Conservation (phyloP, 352 stramenopile genomes). For the Pythium periplocum region DNA sequence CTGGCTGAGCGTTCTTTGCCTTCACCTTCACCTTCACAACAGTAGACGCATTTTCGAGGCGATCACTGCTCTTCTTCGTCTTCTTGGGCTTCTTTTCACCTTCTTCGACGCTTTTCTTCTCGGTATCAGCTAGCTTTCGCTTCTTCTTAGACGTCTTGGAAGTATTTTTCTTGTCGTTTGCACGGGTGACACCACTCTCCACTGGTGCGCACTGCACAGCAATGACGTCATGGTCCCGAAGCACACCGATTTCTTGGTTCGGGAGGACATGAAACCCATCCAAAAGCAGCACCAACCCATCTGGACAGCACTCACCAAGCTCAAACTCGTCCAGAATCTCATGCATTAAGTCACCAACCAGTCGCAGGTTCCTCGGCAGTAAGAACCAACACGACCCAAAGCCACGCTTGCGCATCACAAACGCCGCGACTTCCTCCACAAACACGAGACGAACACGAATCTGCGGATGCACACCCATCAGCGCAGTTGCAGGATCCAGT, state of each 20-base stretch:
- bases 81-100: slow-evolving; percentile 2
- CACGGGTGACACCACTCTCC: too few relatives aligned
- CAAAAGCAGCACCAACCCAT: slow-evolving; percentile 48
- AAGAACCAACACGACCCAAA: slow-evolving; percentile 71
- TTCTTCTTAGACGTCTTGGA: background rate
- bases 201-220: slow-evolving; percentile 31
- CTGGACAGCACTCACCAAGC: slow-evolving; percentile 32
- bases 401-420: slow-evolving; percentile 37
- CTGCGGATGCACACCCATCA: too few relatives aligned
- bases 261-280: slow-evolving; percentile 54
- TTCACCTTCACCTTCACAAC: background rate
- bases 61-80: slow-evolving; percentile 5
- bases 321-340: slow-evolving; percentile 54
- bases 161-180: too few relatives aligned
- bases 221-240: slow-evolving; percentile 63
- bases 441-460: slow-evolving; percentile 51
- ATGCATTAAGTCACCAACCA: slow-evolving; percentile 61
- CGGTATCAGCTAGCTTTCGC: background rate
- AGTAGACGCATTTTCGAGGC: background rate
- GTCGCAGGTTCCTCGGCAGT: slow-evolving; percentile 29
- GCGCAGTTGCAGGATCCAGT: too few relatives aligned
- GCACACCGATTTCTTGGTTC: slow-evolving; percentile 46
- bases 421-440: slow-evolving; percentile 35
- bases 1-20: too few relatives aligned
- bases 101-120: slow-evolving; percentile 2